Percentiles rank a stretch among this genome's conserved stretches.
These are phyloP conservation scores for Hypoxylon sp. DNA, from an alignment of 2,329 filamentous ascomycete genomes.

Conservation along the genomic window DNA sequence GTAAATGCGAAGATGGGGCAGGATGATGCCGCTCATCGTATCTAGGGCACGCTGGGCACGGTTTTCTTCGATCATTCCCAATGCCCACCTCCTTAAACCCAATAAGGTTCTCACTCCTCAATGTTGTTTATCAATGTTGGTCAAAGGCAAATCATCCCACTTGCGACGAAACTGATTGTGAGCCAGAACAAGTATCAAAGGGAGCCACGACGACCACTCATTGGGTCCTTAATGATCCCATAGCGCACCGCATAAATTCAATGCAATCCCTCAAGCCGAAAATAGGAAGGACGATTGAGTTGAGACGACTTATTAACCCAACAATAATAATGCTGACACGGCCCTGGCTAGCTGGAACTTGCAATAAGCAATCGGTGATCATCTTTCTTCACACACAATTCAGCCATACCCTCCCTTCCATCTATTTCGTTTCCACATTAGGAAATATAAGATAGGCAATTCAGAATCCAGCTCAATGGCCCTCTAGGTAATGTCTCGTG, in stretches of 20 bases:
- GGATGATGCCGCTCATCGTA: slow-evolving; percentile 12
- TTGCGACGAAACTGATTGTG: slow-evolving; percentile 36
- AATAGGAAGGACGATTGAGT: slow-evolving; percentile 43
- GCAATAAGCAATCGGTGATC: slow-evolving; percentile 28
- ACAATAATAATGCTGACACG: slow-evolving; percentile 38
- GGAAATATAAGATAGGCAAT: slow-evolving; percentile 22
- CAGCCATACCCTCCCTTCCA: not conserved
- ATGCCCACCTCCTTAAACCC: slow-evolving; percentile 10
- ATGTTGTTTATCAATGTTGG: slow-evolving; percentile 2
- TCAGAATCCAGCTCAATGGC: not conserved
- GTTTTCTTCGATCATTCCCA: slow-evolving; percentile 19
- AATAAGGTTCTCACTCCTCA: slow-evolving; percentile 26
- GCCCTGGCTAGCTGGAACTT: slow-evolving; percentile 18
- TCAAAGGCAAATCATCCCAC: slow-evolving; percentile 5
- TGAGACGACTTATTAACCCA: slow-evolving; percentile 37
- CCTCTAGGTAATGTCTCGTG: slow-evolving; percentile 17
- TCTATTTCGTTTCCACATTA: slow-evolving; percentile 10
- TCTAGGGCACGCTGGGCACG: slow-evolving; percentile 2
- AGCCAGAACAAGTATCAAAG: slow-evolving; percentile 35
- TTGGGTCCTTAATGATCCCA: slow-evolving; percentile 33
- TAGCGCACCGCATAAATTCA: slow-evolving; percentile 47
- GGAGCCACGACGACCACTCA: slow-evolving; percentile 15
- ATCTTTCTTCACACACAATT: slow-evolving; percentile 15
- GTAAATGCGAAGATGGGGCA: slow-evolving; percentile 21
- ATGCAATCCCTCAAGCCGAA: slow-evolving; percentile 48